Evolutionary conservation across 2,329 filamentous ascomycete genomes (phyloP).

Genomic region (Ascochyta koolunga): DNA sequence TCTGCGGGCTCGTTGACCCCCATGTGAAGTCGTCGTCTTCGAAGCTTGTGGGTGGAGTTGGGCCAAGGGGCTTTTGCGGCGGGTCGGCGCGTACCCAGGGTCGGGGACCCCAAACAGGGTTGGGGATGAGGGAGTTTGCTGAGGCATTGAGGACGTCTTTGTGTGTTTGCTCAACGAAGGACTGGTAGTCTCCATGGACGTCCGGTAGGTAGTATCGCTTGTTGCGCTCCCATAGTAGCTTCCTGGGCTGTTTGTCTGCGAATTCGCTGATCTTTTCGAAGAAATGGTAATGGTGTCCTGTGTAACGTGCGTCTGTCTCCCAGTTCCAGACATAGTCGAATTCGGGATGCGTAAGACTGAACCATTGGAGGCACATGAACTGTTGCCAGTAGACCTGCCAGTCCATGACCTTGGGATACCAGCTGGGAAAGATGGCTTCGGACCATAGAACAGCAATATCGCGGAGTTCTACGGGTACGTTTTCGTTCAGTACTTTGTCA

Average conservation of each 20-base stretch:
- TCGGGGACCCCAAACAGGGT: conserved; percentile 82
- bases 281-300: conserved; percentile 82
- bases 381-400: conserved; percentile 62
- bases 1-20: conserved; percentile 94
- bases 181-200: conserved; percentile 57
- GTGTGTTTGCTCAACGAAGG: conserved; percentile 53
- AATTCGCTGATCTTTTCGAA: conserved; percentile 67
- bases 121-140: conserved; percentile 51
- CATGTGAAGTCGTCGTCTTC: conserved; percentile 83
- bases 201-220: conserved; percentile 62
- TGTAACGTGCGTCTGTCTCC: conserved; percentile 82
- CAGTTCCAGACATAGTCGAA: conserved; percentile 85
- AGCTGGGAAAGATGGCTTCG: conserved; percentile 58
- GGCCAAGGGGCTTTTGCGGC: conserved; percentile 78
- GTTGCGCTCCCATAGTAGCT: conserved; percentile 65
- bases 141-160: conserved; percentile 49
- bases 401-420: conserved; percentile 57
- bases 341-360: conserved; percentile 75
- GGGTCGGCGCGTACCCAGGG: conserved; percentile 63
- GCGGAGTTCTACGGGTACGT: conserved; percentile 72
- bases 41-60: conserved; percentile 71
- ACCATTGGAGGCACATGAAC: conserved; percentile 77
- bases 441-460: conserved; percentile 77
- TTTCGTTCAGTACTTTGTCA: conserved; percentile 63
- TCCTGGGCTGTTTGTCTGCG: conserved; percentile 60